Percentiles rank a stretch among this genome's conserved stretches.
Conservation (phyloP, 257 asterid species). For the Mitragyna speciosa region DNA sequence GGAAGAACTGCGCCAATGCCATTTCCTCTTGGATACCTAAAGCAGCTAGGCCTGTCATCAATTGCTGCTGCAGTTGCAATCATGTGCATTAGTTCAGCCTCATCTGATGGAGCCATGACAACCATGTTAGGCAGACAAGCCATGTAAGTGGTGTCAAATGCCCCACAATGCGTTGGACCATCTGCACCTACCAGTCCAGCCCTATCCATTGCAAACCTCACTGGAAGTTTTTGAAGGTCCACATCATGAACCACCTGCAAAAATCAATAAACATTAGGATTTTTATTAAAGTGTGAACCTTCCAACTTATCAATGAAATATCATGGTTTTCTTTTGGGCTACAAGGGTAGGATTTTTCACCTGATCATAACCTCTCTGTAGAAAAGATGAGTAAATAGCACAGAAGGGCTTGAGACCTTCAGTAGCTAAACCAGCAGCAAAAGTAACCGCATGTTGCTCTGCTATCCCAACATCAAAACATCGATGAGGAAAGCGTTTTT, state of each 20-base stretch:
- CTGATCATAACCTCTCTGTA: conserved; percentile 76
- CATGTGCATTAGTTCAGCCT: conserved; percentile 73
- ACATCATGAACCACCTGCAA: conserved; percentile 72
- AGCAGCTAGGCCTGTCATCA: conserved; percentile 62
- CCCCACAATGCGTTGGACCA: conserved; percentile 75
- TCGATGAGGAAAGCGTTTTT: conserved; percentile 47
- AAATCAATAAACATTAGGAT: too few species aligned
- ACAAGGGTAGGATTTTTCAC: too few species aligned
- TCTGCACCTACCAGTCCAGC: conserved; percentile 79
- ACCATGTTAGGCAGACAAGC: conserved; percentile 77
- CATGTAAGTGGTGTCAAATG: conserved; percentile 67
- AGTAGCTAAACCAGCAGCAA: conserved; percentile 66
- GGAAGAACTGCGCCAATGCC: conserved; percentile 60
- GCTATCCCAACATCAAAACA: conserved; percentile 73
- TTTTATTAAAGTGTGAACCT: too few species aligned
- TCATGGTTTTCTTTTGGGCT: too few species aligned
- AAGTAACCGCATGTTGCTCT: conserved; percentile 72
- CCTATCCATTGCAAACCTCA: conserved; percentile 66
- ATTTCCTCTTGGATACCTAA: conserved; percentile 74
- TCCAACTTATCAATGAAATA: too few species aligned
- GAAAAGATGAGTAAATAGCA: conserved; percentile 62
- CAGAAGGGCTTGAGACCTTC: conserved; percentile 77
- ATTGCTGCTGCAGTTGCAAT: conserved; percentile 63
- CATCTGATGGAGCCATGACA: conserved; percentile 81
- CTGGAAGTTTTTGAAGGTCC: conserved; percentile 67